Evolutionary conservation across 2,329 filamentous ascomycete species (phyloP).

Genomic region (Spiromastix sp.): DNA sequence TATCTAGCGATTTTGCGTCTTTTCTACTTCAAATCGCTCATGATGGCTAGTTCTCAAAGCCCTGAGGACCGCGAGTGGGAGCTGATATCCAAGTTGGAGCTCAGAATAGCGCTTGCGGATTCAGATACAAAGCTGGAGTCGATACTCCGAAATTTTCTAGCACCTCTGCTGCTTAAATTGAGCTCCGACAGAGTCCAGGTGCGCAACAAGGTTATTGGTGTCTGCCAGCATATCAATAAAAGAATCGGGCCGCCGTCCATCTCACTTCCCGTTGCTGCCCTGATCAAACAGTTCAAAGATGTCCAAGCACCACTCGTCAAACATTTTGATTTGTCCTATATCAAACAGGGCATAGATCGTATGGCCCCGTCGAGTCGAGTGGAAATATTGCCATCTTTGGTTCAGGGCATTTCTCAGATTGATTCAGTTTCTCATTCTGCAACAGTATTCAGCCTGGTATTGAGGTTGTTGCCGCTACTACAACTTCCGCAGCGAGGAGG

Average conservation of each 20-base stretch:
- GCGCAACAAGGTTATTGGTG: constrained; percentile 63
- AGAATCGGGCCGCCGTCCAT: constrained; percentile 53
- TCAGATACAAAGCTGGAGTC: constrained; percentile 74
- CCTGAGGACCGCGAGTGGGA: constrained; percentile 55
- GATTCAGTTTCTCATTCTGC: constrained; percentile 39
- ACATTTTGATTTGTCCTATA: constrained; percentile 80
- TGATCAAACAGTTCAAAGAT: constrained; percentile 84
- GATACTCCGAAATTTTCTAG: constrained; percentile 66
- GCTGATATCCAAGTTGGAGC: constrained; percentile 75
- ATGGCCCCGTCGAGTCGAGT: constrained; percentile 53
- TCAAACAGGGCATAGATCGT: constrained; percentile 68
- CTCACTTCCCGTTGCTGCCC: constrained; percentile 69
- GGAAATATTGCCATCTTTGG: constrained; percentile 59
- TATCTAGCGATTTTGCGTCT: not conserved
- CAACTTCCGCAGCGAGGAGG: constrained; percentile 63
- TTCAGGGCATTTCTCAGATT: constrained; percentile 48
- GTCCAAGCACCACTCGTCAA: constrained; percentile 63
- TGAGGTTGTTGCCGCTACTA: constrained; percentile 61
- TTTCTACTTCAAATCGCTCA: too few relatives aligned
- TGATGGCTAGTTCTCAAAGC: constrained; percentile 18
- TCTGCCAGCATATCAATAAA: constrained; percentile 63
- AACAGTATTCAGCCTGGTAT: constrained; percentile 69
- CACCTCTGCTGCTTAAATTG: constrained; percentile 76
- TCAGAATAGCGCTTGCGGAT: constrained; percentile 71
- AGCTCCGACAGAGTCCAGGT: constrained; percentile 71